Base-by-base conservation (phyloP, 169 alveolate species). In the Plasmodium chabaudi region DNA sequence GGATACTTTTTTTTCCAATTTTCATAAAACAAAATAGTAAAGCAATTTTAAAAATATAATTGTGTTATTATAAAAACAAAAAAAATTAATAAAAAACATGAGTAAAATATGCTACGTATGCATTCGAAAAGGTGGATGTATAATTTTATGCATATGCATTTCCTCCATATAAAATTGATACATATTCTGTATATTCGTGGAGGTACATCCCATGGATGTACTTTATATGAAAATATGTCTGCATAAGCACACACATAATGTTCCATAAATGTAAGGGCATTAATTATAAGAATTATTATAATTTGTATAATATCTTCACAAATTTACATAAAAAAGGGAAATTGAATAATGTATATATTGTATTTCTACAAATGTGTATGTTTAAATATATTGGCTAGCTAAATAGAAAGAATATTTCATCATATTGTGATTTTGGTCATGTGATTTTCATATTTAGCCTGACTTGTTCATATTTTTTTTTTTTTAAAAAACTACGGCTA, bases 311-410 rank as follows among this genome's bases (percentile, higher is more conserved):
- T 25, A 34, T 0, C 39, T 72, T 61, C 71, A 21, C 27, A 72
- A 39, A 61, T 72, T 72, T 72, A 72, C 87, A 39, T 72, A 72
- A 72, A 72, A 72, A 57, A 42, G 27, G 59, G 23, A 21, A 70
- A 27, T n/a, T 17, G 25, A 57, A 57, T 25, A 72, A 6, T 72
- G 15, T 70, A 72, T 72, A 23, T 57, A 57, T 39, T 47, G 87
- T 57, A 57, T 25, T 9, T 72, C 87, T 72, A 39, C 60, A 55
- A 57, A 61, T 72, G 47, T 23, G 13, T 9, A n/a, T 23, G 21
- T 59, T 34, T 2, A 3, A 34, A 34, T 34, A 34, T 34, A 34
- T 34, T 34, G 42, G 42, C 42, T 34, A 34, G 1, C 4, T 34
- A 34, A 34, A 34, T 34, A 34, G 42, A 34, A 34, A 34, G 42